phyloP scores from a whole-genome alignment of 495 filamentous ascomycete genomes.

The Aspergillus avenaceus region DNA sequence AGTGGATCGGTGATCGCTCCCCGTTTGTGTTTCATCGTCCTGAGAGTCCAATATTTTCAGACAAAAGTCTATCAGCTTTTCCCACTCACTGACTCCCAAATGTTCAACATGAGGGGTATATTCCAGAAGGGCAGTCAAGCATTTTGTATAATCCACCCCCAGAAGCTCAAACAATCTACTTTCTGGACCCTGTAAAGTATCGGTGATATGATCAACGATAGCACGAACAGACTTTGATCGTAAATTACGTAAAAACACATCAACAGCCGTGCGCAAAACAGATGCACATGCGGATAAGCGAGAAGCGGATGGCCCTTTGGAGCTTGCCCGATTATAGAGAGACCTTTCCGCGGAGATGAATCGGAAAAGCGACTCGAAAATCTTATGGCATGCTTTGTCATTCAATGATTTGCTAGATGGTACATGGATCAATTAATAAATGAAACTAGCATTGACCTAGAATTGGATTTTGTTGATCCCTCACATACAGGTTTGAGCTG shows the following conservation, averaged over 20 bases:
- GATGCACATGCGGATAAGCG: constrained; percentile 69
- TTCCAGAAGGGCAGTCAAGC: constrained; percentile 63
- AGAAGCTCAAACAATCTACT: constrained; percentile 69
- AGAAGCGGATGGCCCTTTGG: constrained; percentile 40
- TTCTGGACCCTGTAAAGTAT: constrained; percentile 58
- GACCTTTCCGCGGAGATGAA: constrained; percentile 64
- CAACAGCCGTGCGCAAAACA: constrained; percentile 65
- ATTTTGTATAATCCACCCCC: constrained; percentile 72
- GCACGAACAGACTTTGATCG: constrained; percentile 72
- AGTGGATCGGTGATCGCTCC: constrained; percentile 21
- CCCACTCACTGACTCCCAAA: constrained; percentile 64
- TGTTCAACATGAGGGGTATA: constrained; percentile 75
- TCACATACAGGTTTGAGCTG: constrained; percentile 52
- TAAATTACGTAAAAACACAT: constrained; percentile 62
- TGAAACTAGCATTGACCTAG: not conserved
- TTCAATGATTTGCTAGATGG: constrained; percentile 47
- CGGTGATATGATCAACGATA: constrained; percentile 74
- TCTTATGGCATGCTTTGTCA: constrained; percentile 74
- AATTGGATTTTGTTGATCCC: not conserved
- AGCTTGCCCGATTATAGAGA: constrained; percentile 51
- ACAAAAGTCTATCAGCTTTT: constrained; percentile 64
- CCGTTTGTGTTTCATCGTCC: constrained; percentile 25
- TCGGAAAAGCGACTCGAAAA: constrained; percentile 78
- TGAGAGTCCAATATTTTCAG: constrained; percentile 20
- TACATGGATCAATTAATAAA: constrained; percentile 12